A percentile compares a stretch with the other conserved stretches of the same genome.
Conservation (phyloP, 2,329 filamentous ascomycete genomes). For the Dichotomopilus funicola region DNA sequence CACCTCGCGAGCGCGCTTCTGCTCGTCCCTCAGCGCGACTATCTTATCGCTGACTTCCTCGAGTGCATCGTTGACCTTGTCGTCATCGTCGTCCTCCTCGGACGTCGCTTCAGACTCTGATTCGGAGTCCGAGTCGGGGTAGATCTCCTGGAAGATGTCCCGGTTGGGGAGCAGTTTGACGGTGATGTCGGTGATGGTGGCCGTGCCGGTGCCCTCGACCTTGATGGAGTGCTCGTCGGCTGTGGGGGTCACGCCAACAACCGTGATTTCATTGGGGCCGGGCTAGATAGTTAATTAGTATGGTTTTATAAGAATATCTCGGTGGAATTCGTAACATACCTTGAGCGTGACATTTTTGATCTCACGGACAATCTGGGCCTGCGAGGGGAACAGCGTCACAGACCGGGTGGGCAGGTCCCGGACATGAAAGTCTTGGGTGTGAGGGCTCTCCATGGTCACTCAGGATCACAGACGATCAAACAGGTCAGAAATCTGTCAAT, state of each 20-base stretch:
- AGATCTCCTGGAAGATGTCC: constrained; percentile 48
- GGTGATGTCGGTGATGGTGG: constrained; percentile 56
- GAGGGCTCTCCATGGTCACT: constrained; percentile 32
- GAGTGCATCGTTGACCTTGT: constrained; percentile 25
- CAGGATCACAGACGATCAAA: no score
- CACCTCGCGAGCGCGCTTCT: constrained; percentile 27
- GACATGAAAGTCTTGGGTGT: constrained; percentile 47
- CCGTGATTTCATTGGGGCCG: constrained; percentile 51
- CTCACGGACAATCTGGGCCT: constrained; percentile 55
- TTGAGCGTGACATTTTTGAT: constrained; percentile 48
- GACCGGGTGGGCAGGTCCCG: constrained; percentile 52
- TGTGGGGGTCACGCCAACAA: constrained; percentile 47
- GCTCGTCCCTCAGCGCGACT: constrained; percentile 27
- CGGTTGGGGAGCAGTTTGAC: constrained; percentile 51
- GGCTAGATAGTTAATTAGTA: constrained; percentile 29
- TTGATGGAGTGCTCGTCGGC: constrained; percentile 52
- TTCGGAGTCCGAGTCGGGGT: constrained; percentile 40
- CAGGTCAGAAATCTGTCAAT: neutral
- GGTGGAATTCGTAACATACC: constrained; percentile 22
- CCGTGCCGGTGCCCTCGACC: constrained; percentile 51
- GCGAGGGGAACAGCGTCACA: constrained; percentile 56
- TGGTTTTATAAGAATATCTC: neutral
- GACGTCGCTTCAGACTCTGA: constrained; percentile 23
- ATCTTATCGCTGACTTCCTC: constrained; percentile 29
- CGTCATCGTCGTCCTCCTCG: constrained; percentile 25